Evolutionary conservation across 208 protist genomes (phyloP).

Genomic region (Crithidia sp.): DNA sequence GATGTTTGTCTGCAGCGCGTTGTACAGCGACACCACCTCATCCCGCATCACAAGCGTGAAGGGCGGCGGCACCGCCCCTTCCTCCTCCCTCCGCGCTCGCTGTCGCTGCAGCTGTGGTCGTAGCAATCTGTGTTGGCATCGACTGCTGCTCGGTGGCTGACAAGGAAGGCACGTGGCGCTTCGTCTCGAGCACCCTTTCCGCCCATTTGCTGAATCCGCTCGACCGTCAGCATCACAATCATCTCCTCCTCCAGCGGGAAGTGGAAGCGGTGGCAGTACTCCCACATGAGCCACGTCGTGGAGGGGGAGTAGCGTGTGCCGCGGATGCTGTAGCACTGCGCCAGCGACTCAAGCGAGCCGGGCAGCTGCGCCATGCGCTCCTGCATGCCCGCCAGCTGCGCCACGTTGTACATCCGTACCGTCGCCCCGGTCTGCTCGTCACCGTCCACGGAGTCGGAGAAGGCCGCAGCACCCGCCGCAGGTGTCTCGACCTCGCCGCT

Average conservation of each 20-base stretch:
- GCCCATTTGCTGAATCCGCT: slow-evolving; percentile 35
- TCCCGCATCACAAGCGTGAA: slow-evolving; percentile 49
- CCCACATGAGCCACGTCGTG: slow-evolving; percentile 51
- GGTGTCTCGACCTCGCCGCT: background rate
- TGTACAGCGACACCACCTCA: slow-evolving; percentile 62
- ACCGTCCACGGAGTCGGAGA: background rate
- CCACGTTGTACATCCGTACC: slow-evolving; percentile 43
- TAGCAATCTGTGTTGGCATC: background rate
- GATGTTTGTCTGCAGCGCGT: slow-evolving; percentile 66
- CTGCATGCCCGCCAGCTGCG: slow-evolving; percentile 43
- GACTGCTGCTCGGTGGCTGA: background rate
- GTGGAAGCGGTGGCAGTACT: slow-evolving; percentile 57
- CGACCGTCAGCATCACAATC: slow-evolving; percentile 48
- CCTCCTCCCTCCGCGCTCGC: background rate
- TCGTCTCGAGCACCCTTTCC: slow-evolving; percentile 1
- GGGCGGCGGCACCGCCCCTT: slow-evolving; percentile 30
- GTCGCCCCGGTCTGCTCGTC: background rate
- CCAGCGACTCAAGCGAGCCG: background rate
- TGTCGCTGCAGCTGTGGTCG: too few species aligned
- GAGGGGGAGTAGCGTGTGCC: slow-evolving; percentile 44
- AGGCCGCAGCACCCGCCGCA: background rate
- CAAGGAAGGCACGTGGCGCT: background rate
- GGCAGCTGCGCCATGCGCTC: slow-evolving; percentile 25
- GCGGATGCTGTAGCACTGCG: slow-evolving; percentile 34
- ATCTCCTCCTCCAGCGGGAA: slow-evolving; percentile 14